A percentile compares a stretch with the other conserved stretches of the same genome.
Conservation (phyloP, 495 filamentous ascomycete species). For the Aspergillus indologenus region DNA sequence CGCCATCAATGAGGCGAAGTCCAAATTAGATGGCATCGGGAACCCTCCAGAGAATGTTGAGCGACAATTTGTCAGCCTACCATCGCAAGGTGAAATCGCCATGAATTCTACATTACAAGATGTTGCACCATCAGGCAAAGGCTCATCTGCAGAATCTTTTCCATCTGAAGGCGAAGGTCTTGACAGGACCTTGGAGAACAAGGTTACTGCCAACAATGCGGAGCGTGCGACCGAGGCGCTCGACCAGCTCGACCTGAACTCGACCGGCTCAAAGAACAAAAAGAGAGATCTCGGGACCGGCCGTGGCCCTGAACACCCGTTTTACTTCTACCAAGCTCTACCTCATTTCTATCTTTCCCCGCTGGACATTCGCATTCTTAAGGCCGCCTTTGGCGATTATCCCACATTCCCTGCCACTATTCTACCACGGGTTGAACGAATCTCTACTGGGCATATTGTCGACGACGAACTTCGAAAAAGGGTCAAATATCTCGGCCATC, state of each 20-base stretch:
- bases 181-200: slow-evolving; percentile 9
- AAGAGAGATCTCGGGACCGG: slow-evolving; percentile 22
- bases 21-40: slow-evolving; percentile 68
- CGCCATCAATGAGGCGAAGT: slow-evolving; percentile 66
- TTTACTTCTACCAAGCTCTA: slow-evolving; percentile 88
- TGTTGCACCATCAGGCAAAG: slow-evolving; percentile 42
- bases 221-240: slow-evolving; percentile 32
- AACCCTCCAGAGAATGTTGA: slow-evolving; percentile 56
- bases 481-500: slow-evolving; percentile 85
- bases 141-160: slow-evolving; percentile 26
- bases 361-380: slow-evolving; percentile 92
- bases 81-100: slow-evolving; percentile 46
- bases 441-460: slow-evolving; percentile 85
- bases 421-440: slow-evolving; percentile 85
- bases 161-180: background rate
- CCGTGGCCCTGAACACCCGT: slow-evolving; percentile 38
- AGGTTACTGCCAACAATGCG: slow-evolving; percentile 21
- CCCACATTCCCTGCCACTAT: slow-evolving; percentile 82
- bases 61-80: slow-evolving; percentile 46
- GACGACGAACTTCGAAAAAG: slow-evolving; percentile 86
- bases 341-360: slow-evolving; percentile 91
- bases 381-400: slow-evolving; percentile 83
- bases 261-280: slow-evolving; percentile 23
- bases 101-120: slow-evolving; percentile 54
- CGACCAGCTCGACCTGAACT: slow-evolving; percentile 22